Conservation (phyloP, 306 rosid genomes). For the Cicer arietinum region DNA sequence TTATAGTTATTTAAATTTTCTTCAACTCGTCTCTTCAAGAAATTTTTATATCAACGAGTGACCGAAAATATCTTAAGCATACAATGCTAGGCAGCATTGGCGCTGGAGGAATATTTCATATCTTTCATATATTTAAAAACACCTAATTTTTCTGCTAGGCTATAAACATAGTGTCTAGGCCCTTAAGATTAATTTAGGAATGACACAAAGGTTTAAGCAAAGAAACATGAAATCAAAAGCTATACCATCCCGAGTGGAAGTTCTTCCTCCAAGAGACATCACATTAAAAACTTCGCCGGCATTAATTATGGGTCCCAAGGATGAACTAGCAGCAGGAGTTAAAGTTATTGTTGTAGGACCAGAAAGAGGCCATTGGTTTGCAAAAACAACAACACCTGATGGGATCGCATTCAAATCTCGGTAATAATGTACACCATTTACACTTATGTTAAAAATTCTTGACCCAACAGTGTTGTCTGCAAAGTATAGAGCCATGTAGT, state of each 20-base stretch:
- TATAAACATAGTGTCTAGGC: not conserved
- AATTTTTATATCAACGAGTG: not conserved
- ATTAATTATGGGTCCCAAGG: constrained; percentile 73
- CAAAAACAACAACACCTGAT: constrained; percentile 74
- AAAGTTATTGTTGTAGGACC: constrained; percentile 70
- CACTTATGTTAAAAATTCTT: constrained; percentile 61
- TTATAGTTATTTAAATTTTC: not conserved
- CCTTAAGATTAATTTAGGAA: constrained; percentile 34
- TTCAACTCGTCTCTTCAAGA: not conserved
- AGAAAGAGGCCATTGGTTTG: constrained; percentile 80
- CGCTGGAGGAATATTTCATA: constrained; percentile 16
- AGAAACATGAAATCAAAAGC: constrained; percentile 33
- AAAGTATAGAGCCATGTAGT: constrained; percentile 84
- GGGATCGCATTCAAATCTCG: constrained; percentile 57
- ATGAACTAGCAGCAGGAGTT: constrained; percentile 64
- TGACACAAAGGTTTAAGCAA: constrained; percentile 19
- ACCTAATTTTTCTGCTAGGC: constrained; percentile 27
- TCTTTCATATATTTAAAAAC: constrained; percentile 7
- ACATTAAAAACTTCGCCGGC: constrained; percentile 78
- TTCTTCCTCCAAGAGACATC: constrained; percentile 70
- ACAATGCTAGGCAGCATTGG: constrained; percentile 19
- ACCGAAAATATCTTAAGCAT: constrained; percentile 25
- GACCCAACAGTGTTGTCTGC: constrained; percentile 57
- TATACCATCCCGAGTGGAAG: constrained; percentile 83
- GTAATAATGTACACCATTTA: constrained; percentile 70